Base-by-base conservation (phyloP, 306 rosid species). In the Corylus americana region DNA sequence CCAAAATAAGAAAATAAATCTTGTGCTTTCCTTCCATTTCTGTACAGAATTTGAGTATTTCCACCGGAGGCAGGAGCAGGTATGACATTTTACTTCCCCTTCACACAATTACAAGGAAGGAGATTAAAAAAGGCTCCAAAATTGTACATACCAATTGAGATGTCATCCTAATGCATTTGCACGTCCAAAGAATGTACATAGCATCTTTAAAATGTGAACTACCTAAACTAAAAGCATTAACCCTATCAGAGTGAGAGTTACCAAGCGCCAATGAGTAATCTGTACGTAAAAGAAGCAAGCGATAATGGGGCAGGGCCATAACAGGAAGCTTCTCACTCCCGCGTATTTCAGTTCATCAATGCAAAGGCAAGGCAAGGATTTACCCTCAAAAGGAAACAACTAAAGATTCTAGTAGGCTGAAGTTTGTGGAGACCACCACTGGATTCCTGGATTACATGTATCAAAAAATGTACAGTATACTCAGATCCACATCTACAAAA, bases 11-110 rank as follows among this genome's bases (percentile, higher is more conserved):
- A n/a, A 51, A 42, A 70, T 48, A 78, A 84, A 79, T 80, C 75
- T 68, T 63, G 74, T 78, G 80, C 71, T 80, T 81, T 78, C 76
- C 78, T 61, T 84, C 68, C 81, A 73, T 85, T 75, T 85, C 69
- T 82, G 74, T 79, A 85, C 88, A 89, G 76, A 85, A 61, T 48
- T 58, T 78, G 78, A 55, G 79, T 51, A 44, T 70, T 74, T 74
- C 59, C 80, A 47, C 76, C 86, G 42, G 78, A n/a, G 58, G 50
- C 35, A 1, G 35, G 35, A 31, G 35, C 12, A 14, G 50, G 27
- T 64, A 59, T 53, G 74, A 57, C 70, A 42, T 18, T 70, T 67
- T 27, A 37, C 63, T 73, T 72, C 72, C 50, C 27, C 72, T 77
- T 42, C 78, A 14, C 55, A 27, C 63, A 73, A 16, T 53, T 27